Evolutionary conservation across 2,329 filamentous ascomycete genomes (phyloP).

Genomic region (Clonostachys solani): DNA sequence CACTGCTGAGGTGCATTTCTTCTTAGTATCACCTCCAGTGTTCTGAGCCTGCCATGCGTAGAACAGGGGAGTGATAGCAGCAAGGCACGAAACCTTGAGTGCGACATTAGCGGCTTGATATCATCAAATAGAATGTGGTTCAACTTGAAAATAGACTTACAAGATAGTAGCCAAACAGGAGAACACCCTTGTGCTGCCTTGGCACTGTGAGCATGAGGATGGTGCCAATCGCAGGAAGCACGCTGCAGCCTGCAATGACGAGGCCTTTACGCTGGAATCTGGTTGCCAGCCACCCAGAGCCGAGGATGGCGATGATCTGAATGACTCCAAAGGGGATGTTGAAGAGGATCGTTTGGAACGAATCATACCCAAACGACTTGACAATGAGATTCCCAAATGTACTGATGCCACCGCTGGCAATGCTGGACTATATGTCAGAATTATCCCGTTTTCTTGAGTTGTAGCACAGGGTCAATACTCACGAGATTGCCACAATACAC

Average conservation of each 20-base stretch:
- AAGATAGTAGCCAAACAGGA: conserved; percentile 55
- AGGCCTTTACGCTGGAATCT: conserved; percentile 50
- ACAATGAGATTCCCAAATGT: conserved; percentile 57
- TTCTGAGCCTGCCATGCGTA: conserved; percentile 55
- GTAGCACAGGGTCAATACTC: conserved; percentile 6
- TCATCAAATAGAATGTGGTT: neutral
- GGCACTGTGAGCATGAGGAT: conserved; percentile 44
- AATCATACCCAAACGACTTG: conserved; percentile 50
- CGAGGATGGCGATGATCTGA: conserved; percentile 55
- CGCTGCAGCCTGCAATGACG: conserved; percentile 45
- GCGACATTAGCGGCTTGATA: neutral
- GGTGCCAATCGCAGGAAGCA: conserved; percentile 53
- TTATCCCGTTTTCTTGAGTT: neutral
- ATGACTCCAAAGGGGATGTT: conserved; percentile 59
- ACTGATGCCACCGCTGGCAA: conserved; percentile 53
- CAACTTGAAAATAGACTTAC: conserved; percentile 10
- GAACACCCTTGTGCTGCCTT: conserved; percentile 22
- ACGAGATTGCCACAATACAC: conserved; percentile 49
- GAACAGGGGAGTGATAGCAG: conserved; percentile 49
- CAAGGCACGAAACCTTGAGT: conserved; percentile 44
- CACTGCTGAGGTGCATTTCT: conserved; percentile 57
- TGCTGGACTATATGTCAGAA: conserved; percentile 7
- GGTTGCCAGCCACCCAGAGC: conserved; percentile 50
- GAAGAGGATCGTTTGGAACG: conserved; percentile 53
- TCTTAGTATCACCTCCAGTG: conserved; percentile 62